phyloP scores from a whole-genome alignment of 257 asterid species.

The Forsythia viridissima region DNA sequence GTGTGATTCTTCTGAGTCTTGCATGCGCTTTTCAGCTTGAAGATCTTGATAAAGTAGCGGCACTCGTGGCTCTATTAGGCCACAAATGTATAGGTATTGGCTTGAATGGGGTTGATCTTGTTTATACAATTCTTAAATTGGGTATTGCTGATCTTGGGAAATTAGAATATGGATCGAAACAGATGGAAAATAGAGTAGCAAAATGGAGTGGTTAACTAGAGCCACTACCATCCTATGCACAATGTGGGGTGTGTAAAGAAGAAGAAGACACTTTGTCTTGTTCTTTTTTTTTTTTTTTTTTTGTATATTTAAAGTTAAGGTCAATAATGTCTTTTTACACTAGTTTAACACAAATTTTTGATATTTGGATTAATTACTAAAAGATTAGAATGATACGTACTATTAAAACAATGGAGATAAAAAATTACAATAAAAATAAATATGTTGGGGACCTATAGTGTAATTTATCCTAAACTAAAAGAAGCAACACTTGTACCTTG shows the following conservation, averaged over 20 bases:
- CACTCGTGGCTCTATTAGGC: conserved; percentile 56
- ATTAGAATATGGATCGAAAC: conserved; percentile 48
- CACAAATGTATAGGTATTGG: conserved; percentile 56
- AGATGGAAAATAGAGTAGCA: conserved; percentile 40
- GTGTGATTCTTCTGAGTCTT: conserved; percentile 41
- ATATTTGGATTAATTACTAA: no score
- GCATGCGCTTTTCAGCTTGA: conserved; percentile 72
- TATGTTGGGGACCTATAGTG: no score
- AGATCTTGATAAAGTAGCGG: conserved; percentile 68
- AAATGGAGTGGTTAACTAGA: conserved; percentile 52
- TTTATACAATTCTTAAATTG: conserved; percentile 51
- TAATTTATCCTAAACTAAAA: no score
- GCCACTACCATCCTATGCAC: conserved; percentile 48
- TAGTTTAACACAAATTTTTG: no score
- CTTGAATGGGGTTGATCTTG: conserved; percentile 47
- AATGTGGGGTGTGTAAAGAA: conserved; percentile 25
- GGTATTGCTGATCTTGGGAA: conserved; percentile 43
- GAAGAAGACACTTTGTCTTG: no score
- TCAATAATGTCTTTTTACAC: no score
- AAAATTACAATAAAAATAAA: no score
- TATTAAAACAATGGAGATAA: no score
- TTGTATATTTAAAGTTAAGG: neutral
- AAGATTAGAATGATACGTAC: no score
- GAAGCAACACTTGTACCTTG: no score
- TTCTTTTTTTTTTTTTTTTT: no score